Percentiles rank a stretch among this genome's conserved stretches.
Evolutionary conservation across 768 basidiomycete genomes (phyloP).

Genomic region (Pleurotus citrinopileatus): DNA sequence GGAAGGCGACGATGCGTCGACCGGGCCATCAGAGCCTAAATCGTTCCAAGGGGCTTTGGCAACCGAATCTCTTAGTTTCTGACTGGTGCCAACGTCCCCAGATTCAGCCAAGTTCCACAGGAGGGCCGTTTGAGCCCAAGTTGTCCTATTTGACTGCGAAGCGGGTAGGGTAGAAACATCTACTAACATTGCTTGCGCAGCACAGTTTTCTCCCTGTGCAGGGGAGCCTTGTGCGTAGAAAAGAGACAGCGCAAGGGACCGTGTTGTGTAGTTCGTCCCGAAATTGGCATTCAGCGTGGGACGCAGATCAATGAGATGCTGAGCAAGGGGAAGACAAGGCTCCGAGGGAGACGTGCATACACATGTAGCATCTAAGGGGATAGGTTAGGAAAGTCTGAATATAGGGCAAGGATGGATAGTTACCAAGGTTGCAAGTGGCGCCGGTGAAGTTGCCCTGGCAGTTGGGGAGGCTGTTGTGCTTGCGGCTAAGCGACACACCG

Average conservation of each 20-base stretch:
- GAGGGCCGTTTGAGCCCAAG: constrained; percentile 57
- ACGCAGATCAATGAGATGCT: constrained; percentile 45
- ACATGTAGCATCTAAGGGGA: constrained; percentile 54
- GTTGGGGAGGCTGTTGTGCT: constrained; percentile 19
- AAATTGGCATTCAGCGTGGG: constrained; percentile 49
- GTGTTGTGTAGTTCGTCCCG: constrained; percentile 39
- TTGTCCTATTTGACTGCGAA: constrained; percentile 44
- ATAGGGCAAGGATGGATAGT: constrained; percentile 18
- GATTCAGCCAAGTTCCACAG: constrained; percentile 59
- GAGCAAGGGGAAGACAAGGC: constrained; percentile 53
- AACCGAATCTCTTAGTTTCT: constrained; percentile 44
- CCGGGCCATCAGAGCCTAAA: constrained; percentile 40
- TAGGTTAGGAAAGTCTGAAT: constrained; percentile 1
- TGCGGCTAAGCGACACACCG: constrained; percentile 37
- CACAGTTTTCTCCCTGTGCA: constrained; percentile 39
- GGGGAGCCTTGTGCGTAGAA: constrained; percentile 48
- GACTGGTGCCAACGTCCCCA: constrained; percentile 37
- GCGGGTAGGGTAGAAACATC: constrained; percentile 45
- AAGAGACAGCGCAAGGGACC: constrained; percentile 43
- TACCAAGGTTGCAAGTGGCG: constrained; percentile 53
- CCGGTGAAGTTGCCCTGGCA: constrained; percentile 48
- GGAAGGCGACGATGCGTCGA: constrained; percentile 20
- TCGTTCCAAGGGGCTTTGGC: constrained; percentile 44
- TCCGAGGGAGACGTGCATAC: constrained; percentile 48
- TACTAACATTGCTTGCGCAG: constrained; percentile 49